Base-by-base conservation (phyloP, 108 stramenopile species). In the Hondaea fermentalgiana region DNA sequence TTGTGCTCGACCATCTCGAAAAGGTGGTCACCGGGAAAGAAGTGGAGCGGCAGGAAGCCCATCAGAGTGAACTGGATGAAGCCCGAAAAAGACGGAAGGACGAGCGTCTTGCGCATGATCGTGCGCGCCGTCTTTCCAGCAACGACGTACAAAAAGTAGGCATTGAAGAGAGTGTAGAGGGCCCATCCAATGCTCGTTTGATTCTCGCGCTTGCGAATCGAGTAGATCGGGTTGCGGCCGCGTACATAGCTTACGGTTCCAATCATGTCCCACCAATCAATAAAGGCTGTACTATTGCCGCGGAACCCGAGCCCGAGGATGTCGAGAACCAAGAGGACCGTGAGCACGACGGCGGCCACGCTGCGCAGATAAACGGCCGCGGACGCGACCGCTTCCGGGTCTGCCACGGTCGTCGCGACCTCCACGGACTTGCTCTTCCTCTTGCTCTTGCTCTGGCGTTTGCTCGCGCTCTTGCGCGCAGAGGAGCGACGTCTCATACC, bases 231-330 rank as follows among this genome's bases (percentile, higher is more conserved):
- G 3, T 83, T 43, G 17, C 76, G 45, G 3, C 76, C 76, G 25
- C 76, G 76, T 6, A 83, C 49, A 23, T 83, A 83, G 45, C 23
- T 6, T 6, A 53, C 51, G 45, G 76, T 83, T 14, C 76, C 76
- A 23, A 83, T 83, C 76, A 83, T 83, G 51, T 83, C 76, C 76
- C 76, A 83, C 76, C 76, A 83, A 23, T 83, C 76, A 12, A 83
- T 53, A 23, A 83, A 83, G 19, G 76, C n/a, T 16, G 76, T 21
- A 23, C 76, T 83, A 12, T 45, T 45, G 45, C 49, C 76, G 19
- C 76, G 76, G 6, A 83, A 23, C 10, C 76, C 76, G 25, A 83
- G 45, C 19, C n/a, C 45, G 14, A 53, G 25, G 3, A 83, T 83
- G 51, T 83, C 76, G 25, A 83, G 23, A 43, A 35, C 76, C 45